These are phyloP conservation scores for Phytopythium helicoides DNA, from an alignment of 352 stramenopile genomes.

Conservation along the genomic window DNA sequence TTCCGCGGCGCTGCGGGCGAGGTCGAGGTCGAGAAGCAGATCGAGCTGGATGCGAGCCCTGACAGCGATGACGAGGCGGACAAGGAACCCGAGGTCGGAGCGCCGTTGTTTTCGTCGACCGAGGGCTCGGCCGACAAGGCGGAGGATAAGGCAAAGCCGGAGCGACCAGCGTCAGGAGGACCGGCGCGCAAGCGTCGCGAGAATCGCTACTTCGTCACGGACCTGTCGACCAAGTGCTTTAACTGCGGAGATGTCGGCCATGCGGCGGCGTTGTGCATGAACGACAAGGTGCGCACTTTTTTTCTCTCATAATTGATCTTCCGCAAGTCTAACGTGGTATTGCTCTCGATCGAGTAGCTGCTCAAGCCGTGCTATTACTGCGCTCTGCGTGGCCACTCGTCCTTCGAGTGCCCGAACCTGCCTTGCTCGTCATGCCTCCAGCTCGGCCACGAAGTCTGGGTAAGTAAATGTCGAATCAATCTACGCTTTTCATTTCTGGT, in stretches of 20 bases:
- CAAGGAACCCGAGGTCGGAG: constrained; percentile 41
- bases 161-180: constrained; percentile 3
- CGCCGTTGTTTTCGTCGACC: constrained; percentile 39
- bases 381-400: constrained; percentile 64
- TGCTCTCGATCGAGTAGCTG: constrained; percentile 18
- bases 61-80: constrained; percentile 20
- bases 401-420: constrained; percentile 64
- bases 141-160: constrained; percentile 25
- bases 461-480: constrained; percentile 12
- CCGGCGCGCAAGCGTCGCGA: constrained; percentile 44
- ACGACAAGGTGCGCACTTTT: constrained; percentile 36
- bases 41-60: constrained; percentile 18
- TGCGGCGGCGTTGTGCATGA: constrained; percentile 73
- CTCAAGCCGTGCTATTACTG: constrained; percentile 81
- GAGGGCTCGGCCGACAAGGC: constrained; percentile 14
- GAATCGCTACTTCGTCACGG: constrained; percentile 79
- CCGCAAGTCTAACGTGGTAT: no score
- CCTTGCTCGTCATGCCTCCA: constrained; percentile 68
- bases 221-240: constrained; percentile 83
- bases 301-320: no score
- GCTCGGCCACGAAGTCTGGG: constrained; percentile 59
- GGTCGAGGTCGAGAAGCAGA: constrained; percentile 46
- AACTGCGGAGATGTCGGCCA: constrained; percentile 81
- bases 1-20: constrained; percentile 52
- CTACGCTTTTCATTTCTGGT: background rate